A percentile compares a stretch with the other conserved stretches of the same genome.
These are phyloP conservation scores for Pilatotrama ljubarskyi DNA, from an alignment of 768 basidiomycete genomes.

Conservation along the genomic window DNA sequence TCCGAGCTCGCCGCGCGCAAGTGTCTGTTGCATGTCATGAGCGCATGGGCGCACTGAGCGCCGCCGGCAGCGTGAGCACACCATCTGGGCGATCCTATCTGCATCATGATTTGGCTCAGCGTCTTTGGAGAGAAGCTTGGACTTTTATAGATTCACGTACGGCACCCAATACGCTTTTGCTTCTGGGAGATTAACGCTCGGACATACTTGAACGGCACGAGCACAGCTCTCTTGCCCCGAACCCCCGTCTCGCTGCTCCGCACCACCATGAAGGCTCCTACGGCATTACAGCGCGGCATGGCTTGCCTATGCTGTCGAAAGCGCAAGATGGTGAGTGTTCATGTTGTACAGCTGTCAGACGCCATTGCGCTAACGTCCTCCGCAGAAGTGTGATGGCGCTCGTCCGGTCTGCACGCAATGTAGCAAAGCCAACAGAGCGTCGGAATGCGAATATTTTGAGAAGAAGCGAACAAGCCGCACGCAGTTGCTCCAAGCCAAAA, in stretches of 20 bases:
- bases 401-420: slow-evolving; percentile 60
- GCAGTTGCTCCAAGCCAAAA: slow-evolving; percentile 56
- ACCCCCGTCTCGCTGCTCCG: slow-evolving; percentile 21
- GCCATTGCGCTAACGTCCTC: slow-evolving; percentile 4
- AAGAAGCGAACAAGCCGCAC: slow-evolving; percentile 60
- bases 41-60: neutral
- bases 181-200: slow-evolving; percentile 22
- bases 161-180: slow-evolving; percentile 8
- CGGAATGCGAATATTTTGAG: slow-evolving; percentile 61
- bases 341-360: neutral
- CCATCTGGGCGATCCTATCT: slow-evolving; percentile 17
- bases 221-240: slow-evolving; percentile 7
- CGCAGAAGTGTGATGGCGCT: slow-evolving; percentile 60
- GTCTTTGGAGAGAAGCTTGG: slow-evolving; percentile 1
- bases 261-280: slow-evolving; percentile 32
- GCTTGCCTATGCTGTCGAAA: slow-evolving; percentile 43
- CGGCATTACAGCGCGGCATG: slow-evolving; percentile 39
- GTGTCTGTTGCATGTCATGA: slow-evolving; percentile 1
- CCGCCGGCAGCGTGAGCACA: slow-evolving; percentile 8
- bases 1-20: slow-evolving; percentile 7
- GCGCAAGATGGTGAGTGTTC: slow-evolving; percentile 37
- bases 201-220: slow-evolving; percentile 13
- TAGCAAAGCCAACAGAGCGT: slow-evolving; percentile 49
- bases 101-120: slow-evolving; percentile 16
- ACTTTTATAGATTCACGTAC: slow-evolving; percentile 10